Conservation (phyloP, 2,329 filamentous ascomycete genomes). For the Alternaria metachromatica region DNA sequence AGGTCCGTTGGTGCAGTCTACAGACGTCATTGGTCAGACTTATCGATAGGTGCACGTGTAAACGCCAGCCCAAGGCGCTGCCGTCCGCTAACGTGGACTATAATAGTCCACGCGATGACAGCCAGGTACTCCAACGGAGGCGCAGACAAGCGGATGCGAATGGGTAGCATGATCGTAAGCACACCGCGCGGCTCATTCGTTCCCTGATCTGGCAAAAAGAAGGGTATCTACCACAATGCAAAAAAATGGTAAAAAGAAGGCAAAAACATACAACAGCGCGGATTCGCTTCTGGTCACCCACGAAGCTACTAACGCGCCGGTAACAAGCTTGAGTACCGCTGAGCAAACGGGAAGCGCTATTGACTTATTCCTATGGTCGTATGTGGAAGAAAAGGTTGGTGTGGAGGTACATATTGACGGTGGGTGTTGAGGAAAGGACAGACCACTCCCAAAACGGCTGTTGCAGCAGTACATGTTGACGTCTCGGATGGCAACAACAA, state of each 20-base stretch:
- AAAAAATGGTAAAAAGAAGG: background rate
- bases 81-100: constrained; percentile 3
- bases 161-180: background rate
- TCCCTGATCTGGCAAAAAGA: too few species aligned
- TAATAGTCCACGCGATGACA: background rate
- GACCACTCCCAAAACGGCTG: too few species aligned
- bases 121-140: background rate
- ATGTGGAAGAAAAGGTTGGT: too few species aligned
- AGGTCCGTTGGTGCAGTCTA: background rate
- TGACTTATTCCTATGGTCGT: too few species aligned
- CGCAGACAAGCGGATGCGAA: background rate
- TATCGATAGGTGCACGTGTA: constrained; percentile 13
- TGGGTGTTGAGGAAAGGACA: too few species aligned
- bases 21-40: constrained; percentile 15
- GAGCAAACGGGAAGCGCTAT: too few species aligned
- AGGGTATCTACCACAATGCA: too few species aligned
- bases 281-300: too few species aligned
- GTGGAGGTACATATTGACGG: too few species aligned
- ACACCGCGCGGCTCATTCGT: background rate
- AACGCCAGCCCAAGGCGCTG: background rate
- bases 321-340: too few species aligned
- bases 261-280: background rate
- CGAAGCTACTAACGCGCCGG: too few species aligned
- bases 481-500: background rate
- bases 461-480: too few species aligned